Conservation (phyloP, 2,329 filamentous ascomycete genomes). For the Ilyonectria sp. region DNA sequence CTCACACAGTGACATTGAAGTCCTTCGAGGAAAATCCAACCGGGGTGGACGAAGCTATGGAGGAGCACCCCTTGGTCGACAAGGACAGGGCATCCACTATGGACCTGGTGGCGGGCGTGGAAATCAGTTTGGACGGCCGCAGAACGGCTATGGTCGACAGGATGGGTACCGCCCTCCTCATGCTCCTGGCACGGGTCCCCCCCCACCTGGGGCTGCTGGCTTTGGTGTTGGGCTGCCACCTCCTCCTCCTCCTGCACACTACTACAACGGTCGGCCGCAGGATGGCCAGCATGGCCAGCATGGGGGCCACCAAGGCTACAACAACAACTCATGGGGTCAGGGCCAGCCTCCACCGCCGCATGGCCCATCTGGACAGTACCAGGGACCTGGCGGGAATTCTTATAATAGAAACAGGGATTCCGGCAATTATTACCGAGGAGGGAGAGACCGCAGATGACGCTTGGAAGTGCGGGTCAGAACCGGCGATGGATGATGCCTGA, state of each 20-base stretch:
- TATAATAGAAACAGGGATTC: conserved; percentile 39
- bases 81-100: conserved; percentile 49
- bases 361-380: conserved; percentile 33
- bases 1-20: conserved; percentile 81
- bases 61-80: conserved; percentile 46
- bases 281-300: conserved; percentile 35
- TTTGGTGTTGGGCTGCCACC: conserved; percentile 54
- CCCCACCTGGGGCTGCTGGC: conserved; percentile 52
- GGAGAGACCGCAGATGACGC: conserved; percentile 43
- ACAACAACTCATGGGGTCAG: conserved; percentile 30
- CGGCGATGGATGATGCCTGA: neutral
- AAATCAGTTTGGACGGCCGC: conserved; percentile 36
- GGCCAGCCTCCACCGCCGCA: conserved; percentile 37
- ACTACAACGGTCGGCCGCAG: conserved; percentile 41
- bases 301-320: conserved; percentile 39
- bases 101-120: conserved; percentile 46
- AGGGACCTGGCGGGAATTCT: conserved; percentile 40
- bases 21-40: conserved; percentile 76
- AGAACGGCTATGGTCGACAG: conserved; percentile 42
- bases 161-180: conserved; percentile 34
- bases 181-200: conserved; percentile 43
- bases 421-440: conserved; percentile 40
- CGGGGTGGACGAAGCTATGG: conserved; percentile 58
- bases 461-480: neutral
- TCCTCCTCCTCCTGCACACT: conserved; percentile 48